Percentiles rank a stretch among this genome's conserved stretches.
These are phyloP conservation scores for Myochromella boudieri DNA, from an alignment of 768 basidiomycete genomes.

Conservation along the genomic window DNA sequence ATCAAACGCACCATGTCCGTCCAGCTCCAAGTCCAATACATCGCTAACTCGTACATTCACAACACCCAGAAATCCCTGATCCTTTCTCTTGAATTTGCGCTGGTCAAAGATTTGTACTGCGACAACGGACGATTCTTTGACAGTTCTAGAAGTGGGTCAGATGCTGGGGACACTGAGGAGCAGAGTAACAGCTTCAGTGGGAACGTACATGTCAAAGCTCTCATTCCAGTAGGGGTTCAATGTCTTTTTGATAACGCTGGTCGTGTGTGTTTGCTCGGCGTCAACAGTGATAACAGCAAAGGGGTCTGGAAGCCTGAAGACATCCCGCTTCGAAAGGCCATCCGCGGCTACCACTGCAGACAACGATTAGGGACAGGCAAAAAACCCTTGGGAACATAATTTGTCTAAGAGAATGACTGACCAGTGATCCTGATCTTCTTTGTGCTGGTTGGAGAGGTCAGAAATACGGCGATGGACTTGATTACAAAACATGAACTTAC, in stretches of 20 bases:
- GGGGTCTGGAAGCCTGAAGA: slow-evolving; percentile 94
- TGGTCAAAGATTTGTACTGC: slow-evolving; percentile 99
- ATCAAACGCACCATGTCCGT: slow-evolving; percentile 80
- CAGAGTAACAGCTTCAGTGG: slow-evolving; percentile 1
- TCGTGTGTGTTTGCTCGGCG: slow-evolving; percentile 95
- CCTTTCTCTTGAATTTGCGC: slow-evolving; percentile 96
- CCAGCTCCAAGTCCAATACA: slow-evolving; percentile 87
- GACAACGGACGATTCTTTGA: slow-evolving; percentile 97
- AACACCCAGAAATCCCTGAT: slow-evolving; percentile 97
- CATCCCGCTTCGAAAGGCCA: slow-evolving; percentile 90
- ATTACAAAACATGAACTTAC: slow-evolving; percentile 28
- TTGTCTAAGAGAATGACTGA: slow-evolving; percentile 25
- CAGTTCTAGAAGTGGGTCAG: slow-evolving; percentile 54
- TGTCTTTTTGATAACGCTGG: slow-evolving; percentile 95
- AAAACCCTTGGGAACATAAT: neutral
- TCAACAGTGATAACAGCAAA: slow-evolving; percentile 99
- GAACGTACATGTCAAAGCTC: slow-evolving; percentile 90
- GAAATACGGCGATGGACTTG: neutral
- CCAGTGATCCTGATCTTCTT: slow-evolving; percentile 84
- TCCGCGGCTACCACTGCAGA: slow-evolving; percentile 90
- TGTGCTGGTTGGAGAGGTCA: too few species aligned
- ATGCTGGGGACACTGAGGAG: slow-evolving; percentile 2
- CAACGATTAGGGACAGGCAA: slow-evolving; percentile 5
- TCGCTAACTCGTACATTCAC: slow-evolving; percentile 93
- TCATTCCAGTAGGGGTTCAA: slow-evolving; percentile 97